Evolutionary conservation across 2,329 filamentous ascomycete genomes (phyloP).

Genomic region (Alternaria sp.): DNA sequence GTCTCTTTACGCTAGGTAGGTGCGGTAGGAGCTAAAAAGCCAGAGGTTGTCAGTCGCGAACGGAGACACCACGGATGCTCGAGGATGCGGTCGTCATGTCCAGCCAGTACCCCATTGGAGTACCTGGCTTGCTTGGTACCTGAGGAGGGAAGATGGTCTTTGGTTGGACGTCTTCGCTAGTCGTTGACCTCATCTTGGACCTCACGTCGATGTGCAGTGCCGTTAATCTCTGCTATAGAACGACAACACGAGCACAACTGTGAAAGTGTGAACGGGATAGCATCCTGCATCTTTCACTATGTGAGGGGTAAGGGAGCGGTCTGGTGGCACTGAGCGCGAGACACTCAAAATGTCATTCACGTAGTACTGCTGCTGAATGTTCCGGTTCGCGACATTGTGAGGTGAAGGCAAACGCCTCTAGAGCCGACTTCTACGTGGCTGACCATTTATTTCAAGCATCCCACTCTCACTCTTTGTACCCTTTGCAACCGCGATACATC

Average conservation of each 20-base stretch:
- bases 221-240: too few species aligned
- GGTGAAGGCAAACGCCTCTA: neutral
- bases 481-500: neutral
- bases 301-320: neutral
- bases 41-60: too few species aligned
- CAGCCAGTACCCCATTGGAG: neutral
- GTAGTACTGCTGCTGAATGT: neutral
- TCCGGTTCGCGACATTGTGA: neutral
- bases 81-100: too few species aligned
- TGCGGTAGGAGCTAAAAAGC: too few species aligned
- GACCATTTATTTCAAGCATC: neutral
- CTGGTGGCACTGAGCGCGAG: neutral
- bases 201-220: neutral
- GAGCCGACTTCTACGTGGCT: neutral
- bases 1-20: too few species aligned
- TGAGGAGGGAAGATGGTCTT: neutral
- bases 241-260: too few species aligned
- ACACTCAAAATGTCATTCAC: too few species aligned
- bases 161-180: accelerated
- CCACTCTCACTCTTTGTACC: neutral
- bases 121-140: neutral
- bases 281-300: neutral
- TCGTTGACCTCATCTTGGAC: neutral
- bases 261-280: accelerated
- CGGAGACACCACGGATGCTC: too few species aligned